Evolutionary conservation across 768 basidiomycete genomes (phyloP).

Genomic region (Pulveroboletus sp.): DNA sequence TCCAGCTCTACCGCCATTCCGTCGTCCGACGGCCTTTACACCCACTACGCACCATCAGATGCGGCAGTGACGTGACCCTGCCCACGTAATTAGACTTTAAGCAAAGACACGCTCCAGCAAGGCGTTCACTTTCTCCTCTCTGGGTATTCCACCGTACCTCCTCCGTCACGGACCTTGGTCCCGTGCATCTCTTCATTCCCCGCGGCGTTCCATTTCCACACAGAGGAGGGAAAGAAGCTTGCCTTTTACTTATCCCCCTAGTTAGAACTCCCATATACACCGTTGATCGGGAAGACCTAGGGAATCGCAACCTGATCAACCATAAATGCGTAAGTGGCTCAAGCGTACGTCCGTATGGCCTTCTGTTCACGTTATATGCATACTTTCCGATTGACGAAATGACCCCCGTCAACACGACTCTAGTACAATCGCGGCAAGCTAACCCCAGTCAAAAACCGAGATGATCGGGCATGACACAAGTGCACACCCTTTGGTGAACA

Average conservation of each 20-base stretch:
- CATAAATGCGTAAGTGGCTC: conserved; percentile 7
- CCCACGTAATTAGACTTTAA: conserved; percentile 38
- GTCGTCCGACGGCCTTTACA: conserved; percentile 12
- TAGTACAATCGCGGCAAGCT: conserved; percentile 7
- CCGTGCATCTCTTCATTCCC: conserved; percentile 21
- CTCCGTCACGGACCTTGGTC: conserved; percentile 24
- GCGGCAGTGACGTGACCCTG: conserved; percentile 28
- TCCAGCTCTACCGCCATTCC: conserved; percentile 9
- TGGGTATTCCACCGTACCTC: conserved; percentile 12
- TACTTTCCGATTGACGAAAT: conserved; percentile 10
- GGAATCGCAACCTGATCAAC: conserved; percentile 6
- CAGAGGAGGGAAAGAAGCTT: conserved; percentile 14
- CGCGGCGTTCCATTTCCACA: conserved; percentile 29
- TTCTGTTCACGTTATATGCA: conserved; percentile 15
- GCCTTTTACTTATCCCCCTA: conserved; percentile 5
- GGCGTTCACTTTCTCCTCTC: conserved; percentile 19
- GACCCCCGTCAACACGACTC: conserved; percentile 7
- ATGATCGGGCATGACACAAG: conserved; percentile 11
- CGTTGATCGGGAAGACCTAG: conserved; percentile 20
- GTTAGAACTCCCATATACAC: conserved; percentile 7
- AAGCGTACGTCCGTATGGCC: background rate
- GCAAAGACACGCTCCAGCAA: conserved; percentile 31
- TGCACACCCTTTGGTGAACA: conserved; percentile 11
- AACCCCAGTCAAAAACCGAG: conserved; percentile 19
- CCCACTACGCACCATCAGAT: conserved; percentile 22